Percentiles rank a stretch among this genome's conserved stretches.
These are phyloP conservation scores for Veloporphyrellus conicus DNA, from an alignment of 1,284 basidiomycete species.

Conservation along the genomic window DNA sequence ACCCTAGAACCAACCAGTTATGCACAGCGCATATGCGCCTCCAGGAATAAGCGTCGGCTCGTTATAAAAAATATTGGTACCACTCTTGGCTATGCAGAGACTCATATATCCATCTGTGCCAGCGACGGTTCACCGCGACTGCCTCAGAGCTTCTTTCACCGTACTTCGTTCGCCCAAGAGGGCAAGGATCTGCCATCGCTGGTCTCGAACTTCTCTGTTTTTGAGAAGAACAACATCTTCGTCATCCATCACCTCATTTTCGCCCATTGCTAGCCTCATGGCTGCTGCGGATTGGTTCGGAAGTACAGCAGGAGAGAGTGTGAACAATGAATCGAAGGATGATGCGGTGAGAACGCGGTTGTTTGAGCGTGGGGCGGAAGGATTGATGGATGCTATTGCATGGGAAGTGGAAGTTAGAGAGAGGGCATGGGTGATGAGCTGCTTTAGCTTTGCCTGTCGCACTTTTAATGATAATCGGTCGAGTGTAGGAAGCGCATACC, in stretches of 20 bases:
- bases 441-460: slow-evolving; percentile 70
- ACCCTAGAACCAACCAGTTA: background rate
- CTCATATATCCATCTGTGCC: too few species aligned
- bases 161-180: slow-evolving; percentile 69
- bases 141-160: slow-evolving; percentile 58
- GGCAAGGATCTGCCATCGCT: slow-evolving; percentile 70
- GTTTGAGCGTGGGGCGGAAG: slow-evolving; percentile 47
- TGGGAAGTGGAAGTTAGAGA: slow-evolving; percentile 71
- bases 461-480: slow-evolving; percentile 2
- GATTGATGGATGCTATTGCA: slow-evolving; percentile 70
- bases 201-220: slow-evolving; percentile 62
- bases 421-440: slow-evolving; percentile 72
- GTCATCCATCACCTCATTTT: slow-evolving; percentile 50
- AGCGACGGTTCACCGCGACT: slow-evolving; percentile 25
- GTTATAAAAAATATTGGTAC: too few species aligned
- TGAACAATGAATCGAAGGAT: slow-evolving; percentile 73
- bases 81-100: too few species aligned
- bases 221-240: slow-evolving; percentile 53
- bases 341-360: slow-evolving; percentile 57
- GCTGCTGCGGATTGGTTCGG: slow-evolving; percentile 73
- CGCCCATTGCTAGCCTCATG: slow-evolving; percentile 60
- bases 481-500: slow-evolving; percentile 34
- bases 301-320: slow-evolving; percentile 68
- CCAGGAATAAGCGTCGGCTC: too few species aligned
- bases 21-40: too few species aligned